Evolutionary conservation across 2,329 filamentous ascomycete species (phyloP), one percentile per base, ranked within the genome.

Genomic region (Diaporthe aspalathi): DNA sequence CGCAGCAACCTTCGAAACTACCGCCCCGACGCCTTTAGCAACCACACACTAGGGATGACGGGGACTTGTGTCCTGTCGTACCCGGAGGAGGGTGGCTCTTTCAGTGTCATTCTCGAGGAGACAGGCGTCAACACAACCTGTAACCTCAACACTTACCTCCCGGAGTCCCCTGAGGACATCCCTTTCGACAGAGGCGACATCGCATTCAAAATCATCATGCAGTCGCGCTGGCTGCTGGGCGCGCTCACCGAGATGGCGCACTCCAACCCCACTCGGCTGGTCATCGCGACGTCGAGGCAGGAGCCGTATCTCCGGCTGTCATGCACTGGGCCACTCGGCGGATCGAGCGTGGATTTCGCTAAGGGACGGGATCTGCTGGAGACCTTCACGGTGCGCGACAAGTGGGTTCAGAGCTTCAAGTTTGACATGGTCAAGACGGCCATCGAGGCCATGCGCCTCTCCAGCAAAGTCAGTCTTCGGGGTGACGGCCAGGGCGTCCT

Each of bases 121-220:
- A 88, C 91, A 1, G 93, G 93, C 4, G 92, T 98, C 57, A 95
- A 92, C 70, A 98, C 95, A 0, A 97, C 93, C 11, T 97, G 95
- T 81, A 92, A 96, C 73, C 85, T 99, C 66, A 93, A 92, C 9
- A 98, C 96, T 0, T 99, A 98, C 82, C 88, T 94, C 63, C 89
- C 93, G 20, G 91, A 94, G 74, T 82, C 84, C 52, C 87, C 89
- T 20, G 92, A 95, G 66, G 92, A 95, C 66, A 98, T 99, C 56
- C 96, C 95, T 0, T 94, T 99, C 75, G 91, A 95, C 77, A 90
- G 94, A 40, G 89, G 94, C 65, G 89, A 91, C 67, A 86, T 98
- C 11, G 86, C 90, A 11, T 93, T 98, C 84, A 99, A 98, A 80
- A 94, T 97, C 72, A 98, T 99, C 79, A 97, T 98, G 93, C 93